Evolutionary conservation across 305 asterid species (phyloP).

Genomic region (Plantago coronopus): DNA sequence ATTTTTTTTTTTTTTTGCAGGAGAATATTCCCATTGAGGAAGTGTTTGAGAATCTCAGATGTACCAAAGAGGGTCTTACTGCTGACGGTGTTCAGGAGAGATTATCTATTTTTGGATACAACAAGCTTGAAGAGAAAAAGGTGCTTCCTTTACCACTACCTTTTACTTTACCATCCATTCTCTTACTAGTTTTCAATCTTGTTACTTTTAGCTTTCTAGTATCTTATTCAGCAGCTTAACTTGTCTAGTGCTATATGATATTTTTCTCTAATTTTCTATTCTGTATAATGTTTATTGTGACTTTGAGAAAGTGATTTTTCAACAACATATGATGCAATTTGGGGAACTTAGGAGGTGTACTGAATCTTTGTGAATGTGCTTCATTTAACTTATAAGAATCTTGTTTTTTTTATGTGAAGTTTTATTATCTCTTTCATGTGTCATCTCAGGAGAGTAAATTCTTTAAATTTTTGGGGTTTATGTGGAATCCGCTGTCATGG

Average conservation of each 20-base stretch:
- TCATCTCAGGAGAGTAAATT: conserved; percentile 84
- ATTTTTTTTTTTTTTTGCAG: conserved; percentile 37
- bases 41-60: conserved; percentile 92
- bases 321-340: no score
- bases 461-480: conserved; percentile 87
- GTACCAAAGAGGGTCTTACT: conserved; percentile 84
- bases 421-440: conserved; percentile 8
- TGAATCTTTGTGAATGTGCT: conserved; percentile 11
- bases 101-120: conserved; percentile 86
- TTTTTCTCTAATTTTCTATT: no score
- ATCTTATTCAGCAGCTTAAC: no score
- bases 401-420: conserved; percentile 12
- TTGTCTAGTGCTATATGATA: no score
- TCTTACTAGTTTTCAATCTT: conserved; percentile 4
- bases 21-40: conserved; percentile 93
- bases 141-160: conserved; percentile 28
- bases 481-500: conserved; percentile 99
- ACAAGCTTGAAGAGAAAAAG: conserved; percentile 99
- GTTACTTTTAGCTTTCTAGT: not conserved
- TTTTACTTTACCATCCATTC: conserved; percentile 9
- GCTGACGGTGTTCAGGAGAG: conserved; percentile 79
- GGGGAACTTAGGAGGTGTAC: not conserved
- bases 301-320: no score
- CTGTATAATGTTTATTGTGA: not conserved
- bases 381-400: conserved; percentile 4